A percentile compares a stretch with the other conserved stretches of the same genome.
Evolutionary conservation across 345 rosid genomes (phyloP).

Genomic region (Boechera retrofracta): DNA sequence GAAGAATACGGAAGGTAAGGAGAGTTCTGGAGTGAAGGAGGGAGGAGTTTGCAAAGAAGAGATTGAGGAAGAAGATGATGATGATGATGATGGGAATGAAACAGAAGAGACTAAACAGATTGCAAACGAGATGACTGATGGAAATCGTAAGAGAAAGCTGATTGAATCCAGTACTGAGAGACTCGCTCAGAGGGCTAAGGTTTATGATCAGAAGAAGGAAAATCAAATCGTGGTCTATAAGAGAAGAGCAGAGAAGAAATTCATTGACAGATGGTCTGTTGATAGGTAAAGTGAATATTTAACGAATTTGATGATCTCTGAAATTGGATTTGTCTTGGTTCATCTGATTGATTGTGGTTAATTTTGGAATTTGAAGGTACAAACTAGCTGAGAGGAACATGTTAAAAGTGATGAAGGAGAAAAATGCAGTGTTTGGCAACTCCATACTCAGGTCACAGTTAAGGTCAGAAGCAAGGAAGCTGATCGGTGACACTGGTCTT

Average conservation of each 20-base stretch:
- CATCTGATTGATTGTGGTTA: not conserved
- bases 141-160: conserved; percentile 52
- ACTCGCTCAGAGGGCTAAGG: conserved; percentile 42
- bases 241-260: conserved; percentile 50
- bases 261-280: conserved; percentile 74
- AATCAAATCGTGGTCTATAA: conserved; percentile 51
- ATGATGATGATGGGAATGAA: conserved; percentile 35
- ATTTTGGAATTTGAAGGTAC: conserved; percentile 60
- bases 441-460: conserved; percentile 77
- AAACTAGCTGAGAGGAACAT: conserved; percentile 82
- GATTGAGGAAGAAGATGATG: conserved; percentile 27
- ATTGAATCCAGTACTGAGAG: conserved; percentile 31
- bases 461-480: conserved; percentile 79
- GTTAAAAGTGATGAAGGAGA: conserved; percentile 85
- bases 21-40: conserved; percentile 30
- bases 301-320: conserved; percentile 17
- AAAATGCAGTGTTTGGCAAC: conserved; percentile 68
- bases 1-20: conserved; percentile 26
- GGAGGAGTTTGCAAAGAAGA: conserved; percentile 33
- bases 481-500: conserved; percentile 95
- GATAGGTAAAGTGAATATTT: conserved; percentile 58
- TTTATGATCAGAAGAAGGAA: conserved; percentile 43
- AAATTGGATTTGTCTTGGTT: conserved; percentile 2
- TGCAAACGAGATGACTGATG: not conserved
- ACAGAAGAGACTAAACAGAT: conserved; percentile 12